Evolutionary conservation across 352 stramenopile genomes (phyloP).

Genomic region (Globisporangium echinulatum): DNA sequence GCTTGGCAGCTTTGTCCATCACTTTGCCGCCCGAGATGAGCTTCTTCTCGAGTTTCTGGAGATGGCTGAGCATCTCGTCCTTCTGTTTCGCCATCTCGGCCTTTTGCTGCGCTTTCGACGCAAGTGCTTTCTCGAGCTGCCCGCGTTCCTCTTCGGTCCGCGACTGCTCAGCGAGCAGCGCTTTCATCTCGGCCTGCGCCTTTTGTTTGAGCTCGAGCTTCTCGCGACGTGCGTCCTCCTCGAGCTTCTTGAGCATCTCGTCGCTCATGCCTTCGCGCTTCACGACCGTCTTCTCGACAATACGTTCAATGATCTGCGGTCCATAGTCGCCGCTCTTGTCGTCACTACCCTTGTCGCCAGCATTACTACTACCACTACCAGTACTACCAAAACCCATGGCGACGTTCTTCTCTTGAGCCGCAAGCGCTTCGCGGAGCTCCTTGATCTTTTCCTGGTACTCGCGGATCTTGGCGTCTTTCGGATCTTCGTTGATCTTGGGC

Average conservation of each 20-base stretch:
- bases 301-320: conserved; percentile 60
- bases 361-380: conserved; percentile 2
- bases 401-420: conserved; percentile 44
- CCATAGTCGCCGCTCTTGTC: conserved; percentile 31
- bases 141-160: conserved; percentile 86
- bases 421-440: conserved; percentile 81
- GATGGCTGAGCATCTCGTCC: conserved; percentile 87
- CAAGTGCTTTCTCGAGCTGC: conserved; percentile 80
- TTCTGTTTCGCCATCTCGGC: conserved; percentile 83
- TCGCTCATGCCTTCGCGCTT: conserved; percentile 69
- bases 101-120: conserved; percentile 80
- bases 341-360: conserved; percentile 4
- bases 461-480: conserved; percentile 96
- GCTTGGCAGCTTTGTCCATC: conserved; percentile 91
- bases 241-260: conserved; percentile 70
- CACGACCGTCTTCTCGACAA: conserved; percentile 80
- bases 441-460: conserved; percentile 97
- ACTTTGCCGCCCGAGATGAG: conserved; percentile 92
- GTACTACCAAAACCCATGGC: conserved; percentile 11
- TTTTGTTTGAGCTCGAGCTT: conserved; percentile 68
- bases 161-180: conserved; percentile 76
- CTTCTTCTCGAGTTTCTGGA: conserved; percentile 63
- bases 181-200: conserved; percentile 77
- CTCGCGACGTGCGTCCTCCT: conserved; percentile 68
- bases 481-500: conserved; percentile 97